phyloP scores from a whole-genome alignment of 2,329 filamentous ascomycete species.

The Pleomassaria siparia region DNA sequence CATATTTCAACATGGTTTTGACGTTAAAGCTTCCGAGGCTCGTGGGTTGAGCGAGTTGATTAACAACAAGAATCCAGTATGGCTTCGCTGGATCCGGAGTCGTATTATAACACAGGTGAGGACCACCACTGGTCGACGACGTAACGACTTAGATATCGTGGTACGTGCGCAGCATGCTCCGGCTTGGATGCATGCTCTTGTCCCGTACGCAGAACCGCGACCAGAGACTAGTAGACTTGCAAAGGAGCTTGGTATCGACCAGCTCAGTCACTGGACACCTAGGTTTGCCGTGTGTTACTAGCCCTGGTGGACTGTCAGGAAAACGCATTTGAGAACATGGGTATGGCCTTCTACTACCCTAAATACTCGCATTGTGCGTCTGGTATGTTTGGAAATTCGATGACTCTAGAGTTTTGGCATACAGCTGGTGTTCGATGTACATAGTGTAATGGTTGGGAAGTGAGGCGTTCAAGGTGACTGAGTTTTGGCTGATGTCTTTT shows the following conservation, averaged over 20 bases:
- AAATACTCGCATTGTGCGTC: too few species aligned
- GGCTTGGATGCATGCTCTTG: slow-evolving; percentile 27
- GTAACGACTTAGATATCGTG: slow-evolving; percentile 6
- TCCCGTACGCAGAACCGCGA: too few species aligned
- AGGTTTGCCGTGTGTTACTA: slow-evolving; percentile 16
- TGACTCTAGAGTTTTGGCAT: too few species aligned
- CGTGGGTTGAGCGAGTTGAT: slow-evolving; percentile 13
- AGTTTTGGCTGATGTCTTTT: too few species aligned
- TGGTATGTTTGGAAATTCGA: too few species aligned
- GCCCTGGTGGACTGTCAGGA: background rate
- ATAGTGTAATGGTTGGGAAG: too few species aligned
- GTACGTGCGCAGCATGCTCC: slow-evolving; percentile 19
- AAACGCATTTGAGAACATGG: too few species aligned
- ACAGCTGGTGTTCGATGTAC: too few species aligned
- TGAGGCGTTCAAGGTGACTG: too few species aligned
- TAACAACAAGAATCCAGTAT: slow-evolving; percentile 15
- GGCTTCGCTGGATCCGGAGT: slow-evolving; percentile 12
- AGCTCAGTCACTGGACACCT: slow-evolving; percentile 3
- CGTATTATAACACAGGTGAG: slow-evolving; percentile 17
- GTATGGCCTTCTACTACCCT: too few species aligned
- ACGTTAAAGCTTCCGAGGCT: background rate
- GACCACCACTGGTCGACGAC: background rate
- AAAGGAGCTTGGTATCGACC: slow-evolving; percentile 8
- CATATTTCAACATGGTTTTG: background rate
- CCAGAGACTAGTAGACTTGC: slow-evolving; percentile 1